Evolutionary conservation across 768 basidiomycete genomes (phyloP).

Genomic region (Tylopilus vinaceipallidus): DNA sequence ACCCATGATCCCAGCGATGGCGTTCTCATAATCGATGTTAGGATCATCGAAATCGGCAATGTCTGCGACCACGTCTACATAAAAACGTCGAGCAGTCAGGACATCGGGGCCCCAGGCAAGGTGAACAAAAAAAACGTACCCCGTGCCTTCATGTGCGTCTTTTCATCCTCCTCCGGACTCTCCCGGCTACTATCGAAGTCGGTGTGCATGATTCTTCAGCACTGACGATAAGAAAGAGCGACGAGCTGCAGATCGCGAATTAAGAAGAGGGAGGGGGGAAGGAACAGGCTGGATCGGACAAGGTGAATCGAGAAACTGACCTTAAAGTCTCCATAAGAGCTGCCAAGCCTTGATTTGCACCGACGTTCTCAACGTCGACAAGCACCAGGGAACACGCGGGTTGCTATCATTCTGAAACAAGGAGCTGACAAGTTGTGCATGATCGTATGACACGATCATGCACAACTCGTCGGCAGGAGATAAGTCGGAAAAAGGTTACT

Average conservation of each 20-base stretch:
- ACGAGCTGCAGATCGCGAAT: not conserved
- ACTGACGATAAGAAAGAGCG: not conserved
- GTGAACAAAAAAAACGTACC: conserved; percentile 8
- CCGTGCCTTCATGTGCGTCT: conserved; percentile 2
- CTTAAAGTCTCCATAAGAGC: not conserved
- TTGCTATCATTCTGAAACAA: not conserved
- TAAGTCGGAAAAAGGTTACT: no score
- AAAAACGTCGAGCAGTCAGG: not conserved
- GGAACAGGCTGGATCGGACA: not conserved
- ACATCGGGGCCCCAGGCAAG: no score
- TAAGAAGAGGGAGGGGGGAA: not conserved
- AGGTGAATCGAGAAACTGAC: not conserved
- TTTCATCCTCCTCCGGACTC: conserved; percentile 15
- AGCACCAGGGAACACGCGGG: not conserved
- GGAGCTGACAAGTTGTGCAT: no score
- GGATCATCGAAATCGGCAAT: conserved; percentile 35
- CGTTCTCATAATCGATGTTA: conserved; percentile 30
- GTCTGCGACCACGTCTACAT: conserved; percentile 3
- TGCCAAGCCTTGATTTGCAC: not conserved
- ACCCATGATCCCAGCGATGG: conserved; percentile 20
- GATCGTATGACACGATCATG: no score
- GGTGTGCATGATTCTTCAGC: conserved; percentile 14
- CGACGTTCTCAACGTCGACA: conserved; percentile 1
- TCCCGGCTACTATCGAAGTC: not conserved
- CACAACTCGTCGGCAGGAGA: no score